Evolutionary conservation across 2,329 filamentous ascomycete genomes (phyloP).

Genomic region (Xylaria sp.): DNA sequence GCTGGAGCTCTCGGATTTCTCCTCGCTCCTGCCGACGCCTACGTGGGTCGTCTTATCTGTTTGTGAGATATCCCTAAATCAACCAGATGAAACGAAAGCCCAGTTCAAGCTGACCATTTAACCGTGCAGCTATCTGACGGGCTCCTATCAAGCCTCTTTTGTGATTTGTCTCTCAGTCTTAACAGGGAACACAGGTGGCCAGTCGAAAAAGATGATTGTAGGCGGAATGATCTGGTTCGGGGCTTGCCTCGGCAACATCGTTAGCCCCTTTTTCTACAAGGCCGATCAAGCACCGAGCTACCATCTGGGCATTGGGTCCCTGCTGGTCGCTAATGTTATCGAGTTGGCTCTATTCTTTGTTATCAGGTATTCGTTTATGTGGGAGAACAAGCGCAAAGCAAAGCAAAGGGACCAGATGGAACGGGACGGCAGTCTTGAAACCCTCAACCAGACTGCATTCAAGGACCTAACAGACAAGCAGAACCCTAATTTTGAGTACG

Average conservation of each 20-base stretch:
- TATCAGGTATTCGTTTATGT: constrained; percentile 11
- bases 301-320: constrained; percentile 10
- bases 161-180: constrained; percentile 12
- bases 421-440: constrained; percentile 10
- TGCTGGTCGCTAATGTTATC: constrained; percentile 16
- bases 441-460: constrained; percentile 19
- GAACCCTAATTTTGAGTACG: constrained; percentile 22
- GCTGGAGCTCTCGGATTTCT: constrained; percentile 16
- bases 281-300: constrained; percentile 18
- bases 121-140: constrained; percentile 6
- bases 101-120: neutral
- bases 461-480: constrained; percentile 23
- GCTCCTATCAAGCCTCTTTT: constrained; percentile 23
- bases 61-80: constrained; percentile 9
- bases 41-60: constrained; percentile 18
- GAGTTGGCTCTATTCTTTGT: constrained; percentile 13
- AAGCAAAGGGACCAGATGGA: constrained; percentile 17
- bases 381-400: constrained; percentile 20
- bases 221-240: constrained; percentile 20
- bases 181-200: constrained; percentile 6
- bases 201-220: constrained; percentile 24
- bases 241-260: constrained; percentile 16
- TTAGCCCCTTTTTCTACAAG: constrained; percentile 23
- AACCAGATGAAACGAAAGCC: neutral
- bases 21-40: constrained; percentile 14